Evolutionary conservation across 202 grass and related monocot genomes (phyloP), one percentile per base, ranked within the genome.

Genomic region (Eragrostis tef): DNA sequence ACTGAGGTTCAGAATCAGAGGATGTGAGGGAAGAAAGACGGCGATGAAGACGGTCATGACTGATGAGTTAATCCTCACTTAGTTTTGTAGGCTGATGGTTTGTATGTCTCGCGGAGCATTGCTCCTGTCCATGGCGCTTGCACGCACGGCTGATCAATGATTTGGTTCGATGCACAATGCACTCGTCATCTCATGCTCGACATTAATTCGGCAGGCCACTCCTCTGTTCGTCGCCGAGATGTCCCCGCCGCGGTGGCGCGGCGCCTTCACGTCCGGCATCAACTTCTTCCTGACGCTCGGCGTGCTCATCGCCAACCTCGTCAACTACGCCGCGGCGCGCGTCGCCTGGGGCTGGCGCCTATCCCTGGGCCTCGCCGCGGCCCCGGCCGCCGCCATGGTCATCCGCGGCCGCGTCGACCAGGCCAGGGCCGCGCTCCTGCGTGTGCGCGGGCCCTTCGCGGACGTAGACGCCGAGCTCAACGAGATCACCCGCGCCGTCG

Each of bases 141-240:
- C 34, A 39, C 34, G 34, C 34, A 39, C 3, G 4, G 34, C 3
- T 39, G 3, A 2, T 0, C 34, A 6, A 39, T 39, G 34, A 39
- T 39, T 39, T 39, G 34, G 34, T 39, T 39, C 34, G 4, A 5
- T 39, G 34, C 34, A 39, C 34, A 2, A 5, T 39, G 34, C 34
- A 39, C 34, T 39, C 2, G 34, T 26, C 22, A 60, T 26, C 59
- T 12, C 25, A 15, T 29, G 25, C 24, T 31, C 31, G 25, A 0
- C 5, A 27, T 0, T 34, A 6, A 8, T 26, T 52, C 72, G 53
- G 46, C 79, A 97, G 90, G 94, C 90, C 3, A 54, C 88, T 46
- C 94, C 90, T 26, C 84, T 94, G 21, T 94, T 90, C 81, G 86
- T 97, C 3, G 84, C 87, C 6, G 94, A 97, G 90, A 89, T 89